phyloP scores from a whole-genome alignment of 768 basidiomycete species.

The Mrakia blollopis region DNA sequence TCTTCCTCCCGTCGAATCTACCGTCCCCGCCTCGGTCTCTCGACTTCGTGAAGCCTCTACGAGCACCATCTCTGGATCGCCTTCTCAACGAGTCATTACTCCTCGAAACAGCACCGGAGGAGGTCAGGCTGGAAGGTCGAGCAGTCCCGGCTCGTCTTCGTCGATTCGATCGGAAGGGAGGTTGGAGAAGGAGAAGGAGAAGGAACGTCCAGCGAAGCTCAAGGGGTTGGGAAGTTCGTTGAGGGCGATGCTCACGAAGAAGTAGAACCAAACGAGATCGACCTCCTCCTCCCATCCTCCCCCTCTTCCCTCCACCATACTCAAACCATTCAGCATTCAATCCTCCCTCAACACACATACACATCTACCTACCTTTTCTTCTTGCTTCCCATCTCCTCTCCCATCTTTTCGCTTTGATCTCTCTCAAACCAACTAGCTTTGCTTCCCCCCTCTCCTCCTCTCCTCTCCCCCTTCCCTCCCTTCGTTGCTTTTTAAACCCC shows the following conservation, averaged over 20 bases:
- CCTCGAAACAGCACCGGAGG: background rate
- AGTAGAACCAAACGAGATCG: background rate
- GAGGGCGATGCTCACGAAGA: constrained; percentile 25
- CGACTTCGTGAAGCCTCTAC: constrained; percentile 20
- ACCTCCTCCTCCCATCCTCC: background rate
- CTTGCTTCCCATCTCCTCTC: background rate
- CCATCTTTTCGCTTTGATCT: background rate
- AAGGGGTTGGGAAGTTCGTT: constrained; percentile 19
- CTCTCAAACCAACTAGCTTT: background rate
- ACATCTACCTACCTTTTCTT: background rate
- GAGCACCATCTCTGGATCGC: constrained; percentile 4
- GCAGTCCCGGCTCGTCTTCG: background rate
- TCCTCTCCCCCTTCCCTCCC: background rate
- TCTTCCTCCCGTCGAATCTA: background rate
- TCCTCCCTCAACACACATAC: background rate
- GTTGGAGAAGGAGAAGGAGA: background rate
- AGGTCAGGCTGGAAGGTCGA: background rate
- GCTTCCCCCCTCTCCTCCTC: background rate
- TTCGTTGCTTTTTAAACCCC: background rate
- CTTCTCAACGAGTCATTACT: constrained; percentile 11
- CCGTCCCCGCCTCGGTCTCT: background rate
- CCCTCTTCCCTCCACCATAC: background rate
- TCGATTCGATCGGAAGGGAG: background rate
- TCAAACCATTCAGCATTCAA: background rate
- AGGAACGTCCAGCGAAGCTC: constrained; percentile 24